A percentile compares a stretch with the other conserved stretches of the same genome.
phyloP scores from a whole-genome alignment of 495 filamentous ascomycete species.

The Talaromyces borbonicus region DNA sequence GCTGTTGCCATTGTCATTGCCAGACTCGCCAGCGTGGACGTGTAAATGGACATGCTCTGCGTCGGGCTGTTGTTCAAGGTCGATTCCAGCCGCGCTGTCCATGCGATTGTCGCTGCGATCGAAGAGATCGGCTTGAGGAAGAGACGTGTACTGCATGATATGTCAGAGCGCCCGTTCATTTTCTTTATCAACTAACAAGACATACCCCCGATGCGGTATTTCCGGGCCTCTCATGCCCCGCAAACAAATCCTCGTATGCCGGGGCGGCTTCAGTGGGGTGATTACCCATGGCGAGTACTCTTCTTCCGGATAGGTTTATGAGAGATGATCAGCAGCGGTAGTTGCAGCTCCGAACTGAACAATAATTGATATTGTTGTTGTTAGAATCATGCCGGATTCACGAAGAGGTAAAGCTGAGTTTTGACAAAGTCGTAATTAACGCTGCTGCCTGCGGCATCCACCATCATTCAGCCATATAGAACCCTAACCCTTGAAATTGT shows the following conservation, averaged over 20 bases:
- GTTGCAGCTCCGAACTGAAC: too few species aligned
- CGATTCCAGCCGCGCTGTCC: too few species aligned
- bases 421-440: too few species aligned
- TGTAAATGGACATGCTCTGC: neutral
- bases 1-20: neutral
- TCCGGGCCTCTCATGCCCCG: neutral
- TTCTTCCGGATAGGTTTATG: neutral
- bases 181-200: too few species aligned
- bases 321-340: neutral
- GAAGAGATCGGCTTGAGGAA: neutral
- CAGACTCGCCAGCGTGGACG: neutral
- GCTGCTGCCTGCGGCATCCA: neutral
- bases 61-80: neutral
- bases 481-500: too few species aligned
- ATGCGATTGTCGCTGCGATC: neutral
- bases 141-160: neutral
- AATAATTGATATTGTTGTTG: neutral
- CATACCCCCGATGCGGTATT: neutral
- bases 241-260: conserved; percentile 11
- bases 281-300: conserved; percentile 5
- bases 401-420: neutral
- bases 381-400: neutral
- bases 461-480: neutral
- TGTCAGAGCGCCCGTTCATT: too few species aligned
- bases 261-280: conserved; percentile 9